phyloP scores from a whole-genome alignment of 1,284 basidiomycete genomes.

The Mrakiaceae sp. region DNA sequence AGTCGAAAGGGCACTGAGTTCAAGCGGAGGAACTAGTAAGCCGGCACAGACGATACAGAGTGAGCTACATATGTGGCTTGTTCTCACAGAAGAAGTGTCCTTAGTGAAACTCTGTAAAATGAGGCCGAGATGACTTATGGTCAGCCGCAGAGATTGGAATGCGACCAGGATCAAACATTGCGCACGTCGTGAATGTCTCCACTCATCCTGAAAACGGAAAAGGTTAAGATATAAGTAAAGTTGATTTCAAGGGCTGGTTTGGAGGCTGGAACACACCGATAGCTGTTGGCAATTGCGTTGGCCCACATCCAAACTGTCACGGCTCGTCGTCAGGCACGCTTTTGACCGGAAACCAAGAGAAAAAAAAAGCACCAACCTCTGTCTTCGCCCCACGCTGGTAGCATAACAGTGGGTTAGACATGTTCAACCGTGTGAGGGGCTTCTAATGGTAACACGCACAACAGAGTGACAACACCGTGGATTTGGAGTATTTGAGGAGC shows the following conservation, averaged over 20 bases:
- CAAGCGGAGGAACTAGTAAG: not conserved
- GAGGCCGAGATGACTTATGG: not conserved
- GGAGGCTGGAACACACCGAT: not conserved
- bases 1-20: not conserved
- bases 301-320: slow-evolving; percentile 1
- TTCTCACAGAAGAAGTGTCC: not conserved
- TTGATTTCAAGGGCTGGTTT: no score
- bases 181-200: slow-evolving; percentile 39
- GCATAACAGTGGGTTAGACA: no score
- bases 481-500: slow-evolving; percentile 27
- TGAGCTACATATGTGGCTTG: not conserved
- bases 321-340: slow-evolving; percentile 41
- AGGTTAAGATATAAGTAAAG: not conserved
- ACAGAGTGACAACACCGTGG: no score
- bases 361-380: no score
- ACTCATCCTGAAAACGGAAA: slow-evolving; percentile 32
- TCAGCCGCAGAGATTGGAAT: slow-evolving; percentile 4
- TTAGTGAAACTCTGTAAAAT: slow-evolving; percentile 3
- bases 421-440: no score
- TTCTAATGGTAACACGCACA: no score
- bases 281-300: not conserved
- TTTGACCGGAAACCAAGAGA: slow-evolving; percentile 28
- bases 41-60: not conserved
- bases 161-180: not conserved
- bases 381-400: no score